Percentiles rank a stretch among this genome's conserved stretches.
Evolutionary conservation across 2,329 filamentous ascomycete genomes (phyloP).

Genomic region (Endoconidiophora laricicola): DNA sequence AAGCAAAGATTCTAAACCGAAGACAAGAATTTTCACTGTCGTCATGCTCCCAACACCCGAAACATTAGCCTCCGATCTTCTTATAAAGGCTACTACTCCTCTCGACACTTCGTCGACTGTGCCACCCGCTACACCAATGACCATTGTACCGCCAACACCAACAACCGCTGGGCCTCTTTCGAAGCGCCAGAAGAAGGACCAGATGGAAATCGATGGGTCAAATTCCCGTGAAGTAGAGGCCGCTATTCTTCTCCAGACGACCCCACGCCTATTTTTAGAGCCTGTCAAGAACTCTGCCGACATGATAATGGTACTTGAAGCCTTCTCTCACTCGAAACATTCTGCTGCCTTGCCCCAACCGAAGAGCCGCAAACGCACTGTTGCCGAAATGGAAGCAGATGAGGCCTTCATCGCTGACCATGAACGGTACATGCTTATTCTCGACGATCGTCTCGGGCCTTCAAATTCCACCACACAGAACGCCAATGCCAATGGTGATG

Average conservation of each 20-base stretch:
- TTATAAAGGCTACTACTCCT: constrained; percentile 59
- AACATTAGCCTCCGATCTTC: constrained; percentile 58
- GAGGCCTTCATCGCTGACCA: constrained; percentile 79
- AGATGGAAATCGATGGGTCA: constrained; percentile 58
- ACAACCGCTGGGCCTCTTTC: constrained; percentile 40
- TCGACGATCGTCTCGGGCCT: constrained; percentile 65
- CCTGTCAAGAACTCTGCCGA: constrained; percentile 54
- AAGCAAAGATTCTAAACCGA: constrained; percentile 32
- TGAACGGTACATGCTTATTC: constrained; percentile 81
- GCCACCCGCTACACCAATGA: constrained; percentile 27
- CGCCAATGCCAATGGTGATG: constrained; percentile 43
- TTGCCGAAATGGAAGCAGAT: constrained; percentile 87
- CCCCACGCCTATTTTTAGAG: constrained; percentile 59
- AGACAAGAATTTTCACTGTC: constrained; percentile 54
- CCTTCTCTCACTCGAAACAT: constrained; percentile 61
- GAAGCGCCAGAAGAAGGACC: constrained; percentile 53
- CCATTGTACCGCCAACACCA: constrained; percentile 42
- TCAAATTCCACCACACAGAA: constrained; percentile 39
- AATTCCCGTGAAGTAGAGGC: constrained; percentile 63
- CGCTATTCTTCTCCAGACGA: constrained; percentile 55
- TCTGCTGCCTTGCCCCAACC: constrained; percentile 60
- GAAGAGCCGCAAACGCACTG: constrained; percentile 81
- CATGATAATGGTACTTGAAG: constrained; percentile 53
- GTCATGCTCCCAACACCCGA: constrained; percentile 74
- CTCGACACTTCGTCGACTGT: constrained; percentile 18